Evolutionary conservation across 352 stramenopile genomes (phyloP), one percentile per base, ranked within the genome.

Genomic region (Achlya hypogyna): DNA sequence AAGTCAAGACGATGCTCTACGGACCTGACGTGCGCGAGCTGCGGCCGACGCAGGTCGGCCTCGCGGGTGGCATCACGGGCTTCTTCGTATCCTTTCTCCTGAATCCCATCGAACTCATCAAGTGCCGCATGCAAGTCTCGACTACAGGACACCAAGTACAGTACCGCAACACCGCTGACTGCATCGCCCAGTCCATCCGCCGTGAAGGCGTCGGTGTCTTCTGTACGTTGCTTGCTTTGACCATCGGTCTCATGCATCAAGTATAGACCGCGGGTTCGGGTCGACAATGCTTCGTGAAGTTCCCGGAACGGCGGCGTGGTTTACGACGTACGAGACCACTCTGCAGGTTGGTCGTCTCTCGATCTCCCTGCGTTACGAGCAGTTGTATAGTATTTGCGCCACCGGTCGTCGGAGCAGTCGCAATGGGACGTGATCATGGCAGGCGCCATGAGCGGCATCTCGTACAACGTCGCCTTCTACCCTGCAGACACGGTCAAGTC

Each of bases 401-500:
- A 23, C 38, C 5, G 69, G 69, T 45, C 72, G 73, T 3, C 78
- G 65, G 18, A 80, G 75, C 49, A 66, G 63, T 71, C 28, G 73
- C 76, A 73, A 34, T 83, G 16, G 69, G 71, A 65, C 66, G 9
- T 71, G 56, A 18, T 75, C 63, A 34, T 73, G 8, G 76, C 73
- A 42, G 76, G 76, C 45, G 76, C 72, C 20, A 29, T 73, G 8
- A 72, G 72, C 0, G 76, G 76, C 20, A 73, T 81, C n/a, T 70
- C 73, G 5, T 83, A 83, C 53, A 81, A 75, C 70, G 78, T 71
- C 2, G 74, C 73, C 20, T 81, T 83, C 59, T 83, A 81, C 63
- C 76, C 76, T 18, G 76, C 76, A 1, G 76, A 83, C 52, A 83
- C 76, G 16, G 72, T 83, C 22, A 78, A 78, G 23, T 75, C 65